Evolutionary conservation across 179 eudicot genomes (phyloP).

Genomic region (Heliamphora pulchella): DNA sequence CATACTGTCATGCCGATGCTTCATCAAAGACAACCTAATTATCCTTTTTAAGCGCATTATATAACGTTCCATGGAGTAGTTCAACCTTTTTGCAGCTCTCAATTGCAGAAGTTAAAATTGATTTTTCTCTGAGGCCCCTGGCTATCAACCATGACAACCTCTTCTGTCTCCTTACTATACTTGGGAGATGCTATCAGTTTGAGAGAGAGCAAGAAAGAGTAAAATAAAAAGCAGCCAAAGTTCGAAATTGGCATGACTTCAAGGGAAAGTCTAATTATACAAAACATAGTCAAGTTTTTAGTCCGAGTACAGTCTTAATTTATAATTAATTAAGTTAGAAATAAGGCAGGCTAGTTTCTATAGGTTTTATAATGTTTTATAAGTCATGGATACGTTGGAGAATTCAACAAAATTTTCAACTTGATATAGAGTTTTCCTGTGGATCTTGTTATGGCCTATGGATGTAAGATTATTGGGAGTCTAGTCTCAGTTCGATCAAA

Average conservation of each 20-base stretch:
- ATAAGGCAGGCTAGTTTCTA: background rate
- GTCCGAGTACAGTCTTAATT: background rate
- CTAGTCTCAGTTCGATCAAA: no score
- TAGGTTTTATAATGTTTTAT: background rate
- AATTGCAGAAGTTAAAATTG: background rate
- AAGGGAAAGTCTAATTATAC: background rate
- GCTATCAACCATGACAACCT: background rate
- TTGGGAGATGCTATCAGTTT: conserved; percentile 9
- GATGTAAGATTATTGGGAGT: no score
- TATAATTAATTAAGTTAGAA: background rate
- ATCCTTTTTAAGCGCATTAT: no score
- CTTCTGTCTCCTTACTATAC: background rate
- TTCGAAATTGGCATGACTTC: background rate
- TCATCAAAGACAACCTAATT: no score
- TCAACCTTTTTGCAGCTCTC: background rate
- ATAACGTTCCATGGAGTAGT: no score
- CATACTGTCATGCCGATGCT: no score
- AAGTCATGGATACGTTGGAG: no score
- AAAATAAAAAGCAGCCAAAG: background rate
- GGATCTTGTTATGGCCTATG: no score
- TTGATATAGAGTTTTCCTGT: no score
- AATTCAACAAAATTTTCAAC: no score
- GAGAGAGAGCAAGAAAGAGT: background rate
- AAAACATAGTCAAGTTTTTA: background rate
- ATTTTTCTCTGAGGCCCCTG: background rate